Evolutionary conservation across 345 rosid species (phyloP).

Genomic region (Hibiscus tridactylites): DNA sequence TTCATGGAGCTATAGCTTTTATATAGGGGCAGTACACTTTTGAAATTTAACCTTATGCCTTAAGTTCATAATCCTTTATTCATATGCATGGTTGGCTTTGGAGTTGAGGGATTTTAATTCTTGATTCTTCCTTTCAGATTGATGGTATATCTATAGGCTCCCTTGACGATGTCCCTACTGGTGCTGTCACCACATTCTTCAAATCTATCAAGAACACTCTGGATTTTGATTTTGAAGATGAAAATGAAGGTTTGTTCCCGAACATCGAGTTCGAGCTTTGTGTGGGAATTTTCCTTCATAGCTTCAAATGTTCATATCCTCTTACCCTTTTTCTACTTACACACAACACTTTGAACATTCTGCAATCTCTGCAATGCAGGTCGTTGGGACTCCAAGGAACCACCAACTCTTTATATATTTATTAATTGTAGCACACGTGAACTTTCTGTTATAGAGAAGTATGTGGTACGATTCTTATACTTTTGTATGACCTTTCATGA

Average conservation of each 20-base stretch:
- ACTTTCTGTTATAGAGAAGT: slow-evolving; percentile 75
- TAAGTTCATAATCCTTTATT: neutral
- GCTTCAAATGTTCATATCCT: neutral
- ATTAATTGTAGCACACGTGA: slow-evolving; percentile 90
- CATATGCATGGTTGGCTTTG: neutral
- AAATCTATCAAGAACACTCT: slow-evolving; percentile 74
- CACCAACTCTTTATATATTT: slow-evolving; percentile 75
- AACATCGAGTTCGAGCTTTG: neutral
- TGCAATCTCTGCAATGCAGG: slow-evolving; percentile 35
- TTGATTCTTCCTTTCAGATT: slow-evolving; percentile 42
- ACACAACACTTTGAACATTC: slow-evolving; percentile 5
- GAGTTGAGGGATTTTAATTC: slow-evolving; percentile 11
- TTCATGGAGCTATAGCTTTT: neutral
- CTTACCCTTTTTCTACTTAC: neutral
- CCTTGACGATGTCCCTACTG: slow-evolving; percentile 71
- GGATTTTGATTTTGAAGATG: slow-evolving; percentile 95
- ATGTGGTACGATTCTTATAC: slow-evolving; percentile 56
- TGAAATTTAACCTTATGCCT: neutral
- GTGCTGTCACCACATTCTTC: slow-evolving; percentile 61
- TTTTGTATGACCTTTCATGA: neutral
- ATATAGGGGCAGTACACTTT: neutral
- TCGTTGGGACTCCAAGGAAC: slow-evolving; percentile 67
- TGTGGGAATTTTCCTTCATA: neutral
- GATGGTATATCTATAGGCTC: slow-evolving; percentile 76
- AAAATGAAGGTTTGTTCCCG: slow-evolving; percentile 64